Evolutionary conservation across 306 rosid species (phyloP).

Genomic region (Prosopis cineraria): DNA sequence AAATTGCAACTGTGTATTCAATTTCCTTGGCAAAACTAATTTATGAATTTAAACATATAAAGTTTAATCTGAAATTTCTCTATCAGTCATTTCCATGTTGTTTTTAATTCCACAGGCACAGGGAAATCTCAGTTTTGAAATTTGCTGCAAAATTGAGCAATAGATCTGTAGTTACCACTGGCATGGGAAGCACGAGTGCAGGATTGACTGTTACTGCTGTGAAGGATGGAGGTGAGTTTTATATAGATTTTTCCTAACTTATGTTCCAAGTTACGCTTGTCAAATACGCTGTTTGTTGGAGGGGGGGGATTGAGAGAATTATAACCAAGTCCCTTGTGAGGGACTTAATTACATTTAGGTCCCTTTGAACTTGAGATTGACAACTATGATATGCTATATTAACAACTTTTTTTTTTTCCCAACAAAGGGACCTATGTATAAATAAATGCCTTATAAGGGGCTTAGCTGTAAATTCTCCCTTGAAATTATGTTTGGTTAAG

Average conservation of each 20-base stretch:
- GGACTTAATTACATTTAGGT: too few species aligned
- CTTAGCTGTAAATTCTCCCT: too few species aligned
- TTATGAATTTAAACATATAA: slow-evolving; percentile 11
- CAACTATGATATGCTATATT: too few species aligned
- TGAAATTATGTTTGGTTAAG: slow-evolving; percentile 11
- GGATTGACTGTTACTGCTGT: slow-evolving; percentile 97
- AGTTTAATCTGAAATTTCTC: slow-evolving; percentile 21
- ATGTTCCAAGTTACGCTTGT: slow-evolving; percentile 14
- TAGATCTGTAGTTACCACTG: slow-evolving; percentile 94
- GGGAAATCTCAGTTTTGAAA: slow-evolving; percentile 97
- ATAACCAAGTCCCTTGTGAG: too few species aligned
- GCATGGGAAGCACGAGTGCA: slow-evolving; percentile 97
- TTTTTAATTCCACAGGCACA: slow-evolving; percentile 57
- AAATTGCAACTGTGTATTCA: slow-evolving; percentile 30
- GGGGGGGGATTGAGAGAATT: too few species aligned
- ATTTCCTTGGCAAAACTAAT: slow-evolving; percentile 17
- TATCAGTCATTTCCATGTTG: not conserved
- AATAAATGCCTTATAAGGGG: too few species aligned
- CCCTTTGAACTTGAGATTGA: too few species aligned
- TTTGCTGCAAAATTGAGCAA: slow-evolving; percentile 92
- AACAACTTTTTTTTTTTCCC: too few species aligned
- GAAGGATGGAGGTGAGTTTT: slow-evolving; percentile 80
- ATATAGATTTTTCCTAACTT: not conserved
- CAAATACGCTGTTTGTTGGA: slow-evolving; percentile 6
- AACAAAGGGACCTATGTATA: too few species aligned